Evolutionary conservation across 164 flowering plant species (phyloP).

Genomic region (Nelumbo lutea): DNA sequence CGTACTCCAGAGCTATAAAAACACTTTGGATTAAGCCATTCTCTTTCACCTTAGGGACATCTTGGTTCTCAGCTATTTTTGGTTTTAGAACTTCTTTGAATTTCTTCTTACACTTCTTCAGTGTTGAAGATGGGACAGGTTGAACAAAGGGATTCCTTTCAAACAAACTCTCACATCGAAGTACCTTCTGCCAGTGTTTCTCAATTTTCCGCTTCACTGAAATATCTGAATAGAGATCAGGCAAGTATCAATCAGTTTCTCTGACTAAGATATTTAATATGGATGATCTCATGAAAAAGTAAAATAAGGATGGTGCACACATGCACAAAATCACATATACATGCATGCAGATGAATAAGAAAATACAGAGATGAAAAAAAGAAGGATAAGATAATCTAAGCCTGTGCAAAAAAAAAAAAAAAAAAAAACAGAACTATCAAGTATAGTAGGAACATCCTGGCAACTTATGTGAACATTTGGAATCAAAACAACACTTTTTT

Average conservation of each 20-base stretch:
- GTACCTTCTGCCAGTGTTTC: constrained; percentile 66
- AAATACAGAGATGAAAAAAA: not conserved
- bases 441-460: not conserved
- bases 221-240: constrained; percentile 39
- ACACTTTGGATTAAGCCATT: not conserved
- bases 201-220: constrained; percentile 83
- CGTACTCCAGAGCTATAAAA: not conserved
- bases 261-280: not conserved
- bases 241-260: constrained; percentile 5
- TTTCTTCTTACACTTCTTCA: constrained; percentile 52
- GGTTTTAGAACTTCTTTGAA: constrained; percentile 23
- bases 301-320: not conserved
- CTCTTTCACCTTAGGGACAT: constrained; percentile 33
- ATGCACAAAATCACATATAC: not conserved
- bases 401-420: too few relatives aligned
- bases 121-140: constrained; percentile 58
- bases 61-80: constrained; percentile 21
- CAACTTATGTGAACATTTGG: too few relatives aligned
- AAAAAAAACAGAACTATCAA: not conserved
- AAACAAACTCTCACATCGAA: constrained; percentile 57
- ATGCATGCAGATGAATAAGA: not conserved
- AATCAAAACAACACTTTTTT: too few relatives aligned
- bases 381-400: not conserved
- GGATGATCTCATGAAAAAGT: too few relatives aligned
- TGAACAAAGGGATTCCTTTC: constrained; percentile 67